These are phyloP conservation scores for Phytopythium mirpurense DNA, from an alignment of 352 stramenopile genomes.

Conservation along the genomic window DNA sequence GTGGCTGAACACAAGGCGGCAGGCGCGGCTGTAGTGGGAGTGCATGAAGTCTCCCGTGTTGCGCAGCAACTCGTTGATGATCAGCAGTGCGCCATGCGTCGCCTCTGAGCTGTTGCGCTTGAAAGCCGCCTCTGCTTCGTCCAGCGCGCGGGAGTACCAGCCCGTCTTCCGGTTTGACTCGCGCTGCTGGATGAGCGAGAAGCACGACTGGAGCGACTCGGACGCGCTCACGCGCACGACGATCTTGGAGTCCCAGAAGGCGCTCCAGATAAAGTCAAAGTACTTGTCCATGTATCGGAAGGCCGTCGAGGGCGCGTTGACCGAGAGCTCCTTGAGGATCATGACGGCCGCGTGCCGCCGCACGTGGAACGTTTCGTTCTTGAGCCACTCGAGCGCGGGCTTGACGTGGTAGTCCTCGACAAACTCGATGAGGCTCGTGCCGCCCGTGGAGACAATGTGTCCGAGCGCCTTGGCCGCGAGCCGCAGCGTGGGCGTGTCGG, in stretches of 20 bases:
- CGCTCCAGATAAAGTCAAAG: constrained; percentile 89
- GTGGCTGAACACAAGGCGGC: constrained; percentile 66
- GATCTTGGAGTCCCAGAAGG: constrained; percentile 81
- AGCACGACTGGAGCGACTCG: constrained; percentile 81
- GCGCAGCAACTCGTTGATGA: constrained; percentile 82
- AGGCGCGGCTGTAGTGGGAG: constrained; percentile 69
- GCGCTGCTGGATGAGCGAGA: constrained; percentile 85
- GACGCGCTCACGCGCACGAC: constrained; percentile 75
- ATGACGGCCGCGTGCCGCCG: constrained; percentile 80
- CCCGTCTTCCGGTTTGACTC: constrained; percentile 81
- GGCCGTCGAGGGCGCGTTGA: constrained; percentile 80
- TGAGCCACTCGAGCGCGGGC: constrained; percentile 82
- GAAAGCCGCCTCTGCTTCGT: constrained; percentile 72
- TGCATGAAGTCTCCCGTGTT: constrained; percentile 90
- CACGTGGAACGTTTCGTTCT: constrained; percentile 88
- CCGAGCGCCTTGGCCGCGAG: constrained; percentile 74
- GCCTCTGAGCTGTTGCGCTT: constrained; percentile 72
- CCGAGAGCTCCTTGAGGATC: constrained; percentile 83
- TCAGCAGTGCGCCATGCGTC: constrained; percentile 76
- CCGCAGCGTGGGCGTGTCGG: constrained; percentile 65
- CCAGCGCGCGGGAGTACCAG: constrained; percentile 75
- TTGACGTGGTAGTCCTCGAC: constrained; percentile 88
- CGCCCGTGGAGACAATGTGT: constrained; percentile 85
- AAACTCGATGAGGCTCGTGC: constrained; percentile 85
- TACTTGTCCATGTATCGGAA: constrained; percentile 89